phyloP scores from a whole-genome alignment of 306 rosid species.

The Parietaria judaica region DNA sequence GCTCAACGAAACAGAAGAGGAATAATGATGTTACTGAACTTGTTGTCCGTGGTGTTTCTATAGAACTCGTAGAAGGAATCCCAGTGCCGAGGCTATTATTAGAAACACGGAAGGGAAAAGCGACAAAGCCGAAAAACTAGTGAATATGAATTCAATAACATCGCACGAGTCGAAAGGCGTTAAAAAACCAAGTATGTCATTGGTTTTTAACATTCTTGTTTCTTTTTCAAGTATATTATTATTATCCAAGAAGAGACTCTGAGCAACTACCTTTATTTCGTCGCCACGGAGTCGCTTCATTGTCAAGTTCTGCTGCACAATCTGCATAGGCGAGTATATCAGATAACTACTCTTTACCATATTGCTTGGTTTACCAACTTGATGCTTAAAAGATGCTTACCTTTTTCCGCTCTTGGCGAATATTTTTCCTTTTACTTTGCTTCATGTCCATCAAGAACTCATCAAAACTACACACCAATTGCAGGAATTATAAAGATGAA shows the following conservation, averaged over 20 bases:
- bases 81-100: conserved; percentile 82
- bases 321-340: conserved; percentile 39
- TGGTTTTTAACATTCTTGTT: too few relatives aligned
- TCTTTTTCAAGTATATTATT: too few relatives aligned
- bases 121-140: neutral
- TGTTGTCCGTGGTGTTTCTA: conserved; percentile 84
- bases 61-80: conserved; percentile 79
- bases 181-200: too few relatives aligned
- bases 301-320: conserved; percentile 61
- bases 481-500: neutral
- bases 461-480: conserved; percentile 55
- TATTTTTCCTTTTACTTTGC: conserved; percentile 90
- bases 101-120: conserved; percentile 2
- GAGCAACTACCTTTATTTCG: conserved; percentile 73
- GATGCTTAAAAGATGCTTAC: conserved; percentile 26
- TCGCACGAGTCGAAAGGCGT: neutral
- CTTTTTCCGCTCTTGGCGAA: conserved; percentile 95
- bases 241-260: too few relatives aligned
- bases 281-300: conserved; percentile 81
- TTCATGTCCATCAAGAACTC: conserved; percentile 95
- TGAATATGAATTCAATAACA: neutral
- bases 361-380: conserved; percentile 2
- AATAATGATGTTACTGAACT: conserved; percentile 38
- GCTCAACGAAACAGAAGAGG: conserved; percentile 3
- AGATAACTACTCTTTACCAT: neutral